These are phyloP conservation scores for Mycena olivaceomarginata DNA, from an alignment of 768 basidiomycete species.

Conservation along the genomic window DNA sequence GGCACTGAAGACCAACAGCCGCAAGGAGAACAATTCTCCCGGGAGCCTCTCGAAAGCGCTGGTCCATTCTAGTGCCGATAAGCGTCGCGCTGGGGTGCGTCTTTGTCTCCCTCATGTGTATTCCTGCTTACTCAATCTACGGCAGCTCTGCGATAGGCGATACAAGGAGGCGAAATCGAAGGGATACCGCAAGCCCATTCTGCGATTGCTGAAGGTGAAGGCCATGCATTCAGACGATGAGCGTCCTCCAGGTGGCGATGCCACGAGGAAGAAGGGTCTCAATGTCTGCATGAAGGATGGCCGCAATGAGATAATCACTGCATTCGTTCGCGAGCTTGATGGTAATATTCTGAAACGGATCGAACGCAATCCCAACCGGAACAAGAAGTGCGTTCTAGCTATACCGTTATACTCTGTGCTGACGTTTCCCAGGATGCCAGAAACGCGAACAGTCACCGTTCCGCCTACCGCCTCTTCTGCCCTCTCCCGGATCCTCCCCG, in stretches of 20 bases:
- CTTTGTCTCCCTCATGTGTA: neutral
- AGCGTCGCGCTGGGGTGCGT: constrained; percentile 22
- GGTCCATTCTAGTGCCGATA: neutral
- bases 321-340: constrained; percentile 1
- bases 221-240: constrained; percentile 20
- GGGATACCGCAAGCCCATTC: constrained; percentile 13
- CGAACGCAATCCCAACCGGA: neutral
- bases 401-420: neutral
- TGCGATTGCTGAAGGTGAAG: neutral
- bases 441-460: neutral
- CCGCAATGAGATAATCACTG: neutral
- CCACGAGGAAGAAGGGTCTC: constrained; percentile 5
- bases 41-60: neutral
- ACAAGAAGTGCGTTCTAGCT: neutral
- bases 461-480: constrained; percentile 9
- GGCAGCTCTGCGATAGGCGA: no score
- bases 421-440: neutral
- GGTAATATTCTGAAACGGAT: neutral
- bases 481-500: neutral
- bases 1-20: constrained; percentile 8
- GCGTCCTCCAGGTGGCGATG: constrained; percentile 2
- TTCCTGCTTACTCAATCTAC: neutral
- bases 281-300: neutral
- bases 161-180: constrained; percentile 8
- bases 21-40: constrained; percentile 17